Evolutionary conservation across 2,329 filamentous ascomycete genomes (phyloP).

Genomic region (Calonectria leucothoes): DNA sequence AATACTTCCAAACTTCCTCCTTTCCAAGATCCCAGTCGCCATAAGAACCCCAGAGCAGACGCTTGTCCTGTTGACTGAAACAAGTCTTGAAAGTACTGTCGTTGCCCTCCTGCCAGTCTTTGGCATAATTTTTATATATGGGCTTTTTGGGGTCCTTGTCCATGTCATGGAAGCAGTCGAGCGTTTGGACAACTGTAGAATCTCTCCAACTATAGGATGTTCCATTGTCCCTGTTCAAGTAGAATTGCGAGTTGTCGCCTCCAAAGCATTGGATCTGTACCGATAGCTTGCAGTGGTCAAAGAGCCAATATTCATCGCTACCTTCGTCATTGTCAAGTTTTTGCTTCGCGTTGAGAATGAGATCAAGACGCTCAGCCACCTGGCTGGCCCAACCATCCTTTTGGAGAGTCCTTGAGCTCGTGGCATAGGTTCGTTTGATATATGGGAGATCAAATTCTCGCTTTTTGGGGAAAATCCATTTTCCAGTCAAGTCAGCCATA

Average conservation of each 20-base stretch:
- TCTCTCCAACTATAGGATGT: conserved; percentile 61
- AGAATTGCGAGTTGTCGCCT: conserved; percentile 55
- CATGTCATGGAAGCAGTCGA: conserved; percentile 58
- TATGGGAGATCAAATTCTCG: conserved; percentile 62
- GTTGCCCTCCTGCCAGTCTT: conserved; percentile 56
- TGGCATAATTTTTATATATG: too few species aligned
- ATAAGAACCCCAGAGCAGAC: conserved; percentile 54
- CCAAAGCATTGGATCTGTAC: conserved; percentile 59
- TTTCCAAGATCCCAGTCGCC: conserved; percentile 50
- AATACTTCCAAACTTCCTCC: conserved; percentile 45
- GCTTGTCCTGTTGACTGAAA: conserved; percentile 51
- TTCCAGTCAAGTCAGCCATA: conserved; percentile 57
- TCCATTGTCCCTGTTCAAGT: conserved; percentile 55
- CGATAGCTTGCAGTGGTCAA: conserved; percentile 55
- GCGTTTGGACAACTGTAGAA: conserved; percentile 49
- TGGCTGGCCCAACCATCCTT: conserved; percentile 52
- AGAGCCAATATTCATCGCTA: conserved; percentile 27
- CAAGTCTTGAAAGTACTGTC: conserved; percentile 48
- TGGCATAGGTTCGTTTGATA: conserved; percentile 58
- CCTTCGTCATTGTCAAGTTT: conserved; percentile 17
- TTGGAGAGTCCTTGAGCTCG: conserved; percentile 53
- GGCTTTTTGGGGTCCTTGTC: conserved; percentile 39
- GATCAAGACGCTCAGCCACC: conserved; percentile 26
- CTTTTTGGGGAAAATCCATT: conserved; percentile 59
- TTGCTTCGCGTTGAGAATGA: conserved; percentile 31